Conservation (phyloP, 2,329 filamentous ascomycete species). For the Neocucurbitaria cava region DNA sequence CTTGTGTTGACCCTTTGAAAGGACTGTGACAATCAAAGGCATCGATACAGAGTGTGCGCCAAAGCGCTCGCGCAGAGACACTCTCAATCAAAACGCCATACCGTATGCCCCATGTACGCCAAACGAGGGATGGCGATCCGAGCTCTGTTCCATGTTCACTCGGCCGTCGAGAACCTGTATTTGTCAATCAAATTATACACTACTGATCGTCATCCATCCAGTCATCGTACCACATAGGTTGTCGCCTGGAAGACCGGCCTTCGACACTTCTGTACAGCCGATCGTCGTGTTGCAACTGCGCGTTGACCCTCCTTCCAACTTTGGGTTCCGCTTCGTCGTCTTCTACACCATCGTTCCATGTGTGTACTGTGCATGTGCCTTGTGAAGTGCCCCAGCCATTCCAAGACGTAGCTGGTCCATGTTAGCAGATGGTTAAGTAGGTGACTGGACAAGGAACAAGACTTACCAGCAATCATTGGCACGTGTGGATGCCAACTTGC, state of each 20-base stretch:
- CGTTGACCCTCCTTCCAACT: slow-evolving; percentile 45
- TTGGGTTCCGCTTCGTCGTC: slow-evolving; percentile 64
- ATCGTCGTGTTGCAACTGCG: slow-evolving; percentile 46
- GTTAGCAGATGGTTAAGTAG: slow-evolving; percentile 17
- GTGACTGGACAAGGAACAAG: background rate
- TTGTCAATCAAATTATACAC: slow-evolving; percentile 1
- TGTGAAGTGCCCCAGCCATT: slow-evolving; percentile 76
- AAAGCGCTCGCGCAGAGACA: background rate
- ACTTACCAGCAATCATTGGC: slow-evolving; percentile 74
- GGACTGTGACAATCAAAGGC: background rate
- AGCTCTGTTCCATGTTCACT: background rate
- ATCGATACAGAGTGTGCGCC: background rate
- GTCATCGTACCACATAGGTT: slow-evolving; percentile 37
- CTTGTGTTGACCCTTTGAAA: background rate
- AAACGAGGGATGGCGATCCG: background rate
- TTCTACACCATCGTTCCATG: slow-evolving; percentile 72
- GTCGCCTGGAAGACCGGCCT: slow-evolving; percentile 25
- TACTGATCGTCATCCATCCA: slow-evolving; percentile 36
- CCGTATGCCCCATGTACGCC: slow-evolving; percentile 3
- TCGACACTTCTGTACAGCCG: slow-evolving; percentile 37
- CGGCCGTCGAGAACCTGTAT: slow-evolving; percentile 5
- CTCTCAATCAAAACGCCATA: background rate
- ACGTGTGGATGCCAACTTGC: slow-evolving; percentile 89
- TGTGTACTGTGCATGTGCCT: slow-evolving; percentile 80
- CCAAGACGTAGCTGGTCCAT: slow-evolving; percentile 75